Conservation (phyloP, 176 grass and related monocot species). For the Musa troglodytarum region DNA sequence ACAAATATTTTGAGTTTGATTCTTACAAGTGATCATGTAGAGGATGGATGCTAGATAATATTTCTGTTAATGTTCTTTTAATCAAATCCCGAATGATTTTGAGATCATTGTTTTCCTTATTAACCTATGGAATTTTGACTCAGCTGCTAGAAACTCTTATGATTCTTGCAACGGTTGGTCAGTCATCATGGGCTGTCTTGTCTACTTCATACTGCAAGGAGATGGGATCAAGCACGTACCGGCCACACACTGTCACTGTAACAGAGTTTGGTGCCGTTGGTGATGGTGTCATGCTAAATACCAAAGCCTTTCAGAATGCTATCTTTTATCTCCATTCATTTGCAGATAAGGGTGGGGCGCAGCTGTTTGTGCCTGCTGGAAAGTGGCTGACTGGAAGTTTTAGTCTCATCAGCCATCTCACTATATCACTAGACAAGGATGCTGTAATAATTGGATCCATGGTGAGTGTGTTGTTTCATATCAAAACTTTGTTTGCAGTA, state of each 20-base stretch:
- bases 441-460: slow-evolving; percentile 77
- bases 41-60: background rate
- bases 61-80: background rate
- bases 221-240: slow-evolving; percentile 57
- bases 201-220: slow-evolving; percentile 52
- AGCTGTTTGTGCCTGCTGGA: slow-evolving; percentile 89
- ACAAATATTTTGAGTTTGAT: background rate
- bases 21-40: background rate
- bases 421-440: slow-evolving; percentile 78
- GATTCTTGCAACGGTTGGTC: slow-evolving; percentile 34
- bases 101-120: slow-evolving; percentile 13
- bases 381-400: slow-evolving; percentile 96
- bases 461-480: slow-evolving; percentile 31
- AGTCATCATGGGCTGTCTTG: slow-evolving; percentile 26
- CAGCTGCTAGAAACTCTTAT: slow-evolving; percentile 42
- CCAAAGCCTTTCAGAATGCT: slow-evolving; percentile 94
- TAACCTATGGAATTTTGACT: slow-evolving; percentile 19
- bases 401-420: slow-evolving; percentile 85
- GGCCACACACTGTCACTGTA: slow-evolving; percentile 83
- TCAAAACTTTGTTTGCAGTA: background rate
- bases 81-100: background rate
- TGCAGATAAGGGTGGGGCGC: slow-evolving; percentile 80
- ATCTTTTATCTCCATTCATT: slow-evolving; percentile 99
- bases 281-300: slow-evolving; percentile 77
- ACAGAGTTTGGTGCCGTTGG: slow-evolving; percentile 91